Conservation (phyloP, 2,329 filamentous ascomycete species). For the Botrytis paeoniae region DNA sequence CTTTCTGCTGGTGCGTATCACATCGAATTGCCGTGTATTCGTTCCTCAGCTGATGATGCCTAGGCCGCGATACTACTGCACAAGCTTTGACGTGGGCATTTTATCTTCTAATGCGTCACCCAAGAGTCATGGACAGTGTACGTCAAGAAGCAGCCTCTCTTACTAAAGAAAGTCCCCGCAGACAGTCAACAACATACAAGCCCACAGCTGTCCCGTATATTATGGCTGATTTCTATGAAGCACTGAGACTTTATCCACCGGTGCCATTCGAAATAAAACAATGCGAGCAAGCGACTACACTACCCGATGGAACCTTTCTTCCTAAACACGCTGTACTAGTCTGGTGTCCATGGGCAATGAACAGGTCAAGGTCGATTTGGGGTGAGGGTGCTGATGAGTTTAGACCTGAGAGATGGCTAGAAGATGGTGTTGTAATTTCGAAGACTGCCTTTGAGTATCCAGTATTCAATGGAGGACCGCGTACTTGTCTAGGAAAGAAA, state of each 20-base stretch:
- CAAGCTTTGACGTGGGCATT: constrained; percentile 64
- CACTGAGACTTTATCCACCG: constrained; percentile 59
- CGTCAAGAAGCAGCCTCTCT: constrained; percentile 42
- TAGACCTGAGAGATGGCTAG: constrained; percentile 56
- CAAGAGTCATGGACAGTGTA: constrained; percentile 42
- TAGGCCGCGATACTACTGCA: constrained; percentile 60
- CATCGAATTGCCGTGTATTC: not conserved
- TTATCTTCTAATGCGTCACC: constrained; percentile 56
- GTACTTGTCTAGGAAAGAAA: constrained; percentile 59
- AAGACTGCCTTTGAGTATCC: constrained; percentile 56
- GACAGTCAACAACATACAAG: constrained; percentile 25
- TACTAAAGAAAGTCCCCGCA: constrained; percentile 11
- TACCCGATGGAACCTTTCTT: constrained; percentile 60
- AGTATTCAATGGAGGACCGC: constrained; percentile 63
- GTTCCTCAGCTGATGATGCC: constrained; percentile 17
- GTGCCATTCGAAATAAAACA: constrained; percentile 67
- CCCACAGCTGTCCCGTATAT: constrained; percentile 50
- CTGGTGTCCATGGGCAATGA: constrained; percentile 65
- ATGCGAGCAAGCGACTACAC: constrained; percentile 47
- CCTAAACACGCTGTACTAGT: constrained; percentile 53
- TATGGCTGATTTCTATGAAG: constrained; percentile 61
- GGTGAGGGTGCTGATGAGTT: constrained; percentile 55
- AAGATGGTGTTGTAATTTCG: constrained; percentile 42
- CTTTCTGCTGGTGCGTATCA: constrained; percentile 51
- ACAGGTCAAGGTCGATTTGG: constrained; percentile 55